Percentiles rank a stretch among this genome's conserved stretches.
phyloP scores from a whole-genome alignment of 805 yeast species.

The Yarrowia keelungensis region DNA sequence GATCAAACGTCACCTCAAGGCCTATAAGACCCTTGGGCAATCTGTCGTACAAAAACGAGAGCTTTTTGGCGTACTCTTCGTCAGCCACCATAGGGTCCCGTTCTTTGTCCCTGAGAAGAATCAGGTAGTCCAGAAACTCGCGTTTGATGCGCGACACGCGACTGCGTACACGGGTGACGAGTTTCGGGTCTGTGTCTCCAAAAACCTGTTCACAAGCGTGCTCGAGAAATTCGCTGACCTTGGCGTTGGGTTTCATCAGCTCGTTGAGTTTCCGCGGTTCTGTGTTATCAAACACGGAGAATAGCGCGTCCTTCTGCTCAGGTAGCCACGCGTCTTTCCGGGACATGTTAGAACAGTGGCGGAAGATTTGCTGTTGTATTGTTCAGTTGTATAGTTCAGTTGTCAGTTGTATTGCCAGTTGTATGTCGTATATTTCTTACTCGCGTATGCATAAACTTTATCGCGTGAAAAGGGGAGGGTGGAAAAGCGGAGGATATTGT shows the following conservation, averaged over 20 bases:
- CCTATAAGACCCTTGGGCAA: constrained; percentile 17
- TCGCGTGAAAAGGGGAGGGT: background rate
- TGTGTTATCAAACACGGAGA: background rate
- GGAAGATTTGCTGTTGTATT: too few relatives aligned
- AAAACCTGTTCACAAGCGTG: background rate
- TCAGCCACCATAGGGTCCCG: background rate
- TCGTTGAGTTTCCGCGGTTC: constrained; percentile 1
- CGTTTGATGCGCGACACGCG: constrained; percentile 16
- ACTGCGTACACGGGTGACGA: background rate
- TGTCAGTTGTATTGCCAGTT: background rate
- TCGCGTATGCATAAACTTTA: background rate
- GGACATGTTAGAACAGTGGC: background rate
- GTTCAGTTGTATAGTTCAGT: background rate
- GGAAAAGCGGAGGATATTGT: too few relatives aligned
- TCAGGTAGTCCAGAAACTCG: constrained; percentile 14
- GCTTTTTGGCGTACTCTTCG: constrained; percentile 1
- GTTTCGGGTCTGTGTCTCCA: background rate
- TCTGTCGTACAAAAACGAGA: background rate
- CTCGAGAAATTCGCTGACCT: background rate
- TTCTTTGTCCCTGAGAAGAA: background rate
- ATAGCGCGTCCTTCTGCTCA: background rate
- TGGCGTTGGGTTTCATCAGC: constrained; percentile 6
- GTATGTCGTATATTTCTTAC: background rate
- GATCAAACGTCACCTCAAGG: constrained; percentile 12
- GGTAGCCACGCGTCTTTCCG: constrained; percentile 15